phyloP scores from a whole-genome alignment of 1,284 basidiomycete species.

The Sanghuangporus baumii region DNA sequence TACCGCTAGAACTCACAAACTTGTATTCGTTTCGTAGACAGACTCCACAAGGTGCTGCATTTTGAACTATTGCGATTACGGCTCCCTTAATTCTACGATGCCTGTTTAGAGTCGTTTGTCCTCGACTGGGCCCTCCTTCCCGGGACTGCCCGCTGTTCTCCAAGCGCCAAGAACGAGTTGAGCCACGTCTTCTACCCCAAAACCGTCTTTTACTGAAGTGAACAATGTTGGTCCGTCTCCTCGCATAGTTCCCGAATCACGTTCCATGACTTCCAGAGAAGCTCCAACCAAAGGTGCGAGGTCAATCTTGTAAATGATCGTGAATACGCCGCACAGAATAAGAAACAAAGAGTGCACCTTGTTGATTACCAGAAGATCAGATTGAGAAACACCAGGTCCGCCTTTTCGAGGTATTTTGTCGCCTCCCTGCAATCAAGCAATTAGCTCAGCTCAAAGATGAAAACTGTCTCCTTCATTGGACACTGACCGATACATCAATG shows the following conservation, averaged over 20 bases:
- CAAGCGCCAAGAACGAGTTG: conserved; percentile 85
- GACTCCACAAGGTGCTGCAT: too few species aligned
- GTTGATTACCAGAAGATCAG: conserved; percentile 93
- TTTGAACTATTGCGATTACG: too few species aligned
- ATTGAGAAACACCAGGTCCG: conserved; percentile 94
- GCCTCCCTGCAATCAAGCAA: conserved; percentile 56
- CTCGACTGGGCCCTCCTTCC: conserved; percentile 46
- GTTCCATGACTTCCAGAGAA: conserved; percentile 91
- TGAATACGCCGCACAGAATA: background rate
- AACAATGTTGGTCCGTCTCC: conserved; percentile 94
- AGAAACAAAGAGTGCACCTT: conserved; percentile 49
- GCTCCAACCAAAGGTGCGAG: conserved; percentile 91
- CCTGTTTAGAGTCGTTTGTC: conserved; percentile 18
- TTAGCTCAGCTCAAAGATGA: background rate
- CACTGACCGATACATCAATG: conserved; percentile 70
- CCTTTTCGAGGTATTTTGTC: conserved; percentile 99
- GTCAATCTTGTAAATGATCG: conserved; percentile 60
- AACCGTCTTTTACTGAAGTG: conserved; percentile 76
- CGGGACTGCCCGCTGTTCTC: conserved; percentile 71
- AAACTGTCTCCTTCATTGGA: conserved; percentile 4
- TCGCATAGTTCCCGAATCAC: conserved; percentile 90
- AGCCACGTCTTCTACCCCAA: conserved; percentile 80
- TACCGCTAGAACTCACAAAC: too few species aligned
- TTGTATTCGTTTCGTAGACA: too few species aligned
- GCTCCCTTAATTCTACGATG: background rate